Conservation (phyloP, 106 monocot genomes). For the Dioscorea dumetorum region DNA sequence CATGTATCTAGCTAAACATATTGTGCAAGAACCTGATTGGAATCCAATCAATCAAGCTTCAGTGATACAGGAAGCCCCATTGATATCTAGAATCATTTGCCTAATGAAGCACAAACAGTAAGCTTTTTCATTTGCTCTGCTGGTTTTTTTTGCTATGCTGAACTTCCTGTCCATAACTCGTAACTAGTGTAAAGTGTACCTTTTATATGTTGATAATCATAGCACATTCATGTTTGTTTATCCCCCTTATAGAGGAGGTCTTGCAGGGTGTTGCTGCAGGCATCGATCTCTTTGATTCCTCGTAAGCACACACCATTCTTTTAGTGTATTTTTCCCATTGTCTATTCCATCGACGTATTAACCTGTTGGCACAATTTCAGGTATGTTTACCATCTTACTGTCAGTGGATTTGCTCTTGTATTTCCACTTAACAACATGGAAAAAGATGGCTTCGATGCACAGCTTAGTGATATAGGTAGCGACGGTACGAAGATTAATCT, state of each 20-base stretch:
- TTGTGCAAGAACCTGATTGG: too few species aligned
- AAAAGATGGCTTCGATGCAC: slow-evolving; percentile 12
- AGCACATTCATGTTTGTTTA: not conserved
- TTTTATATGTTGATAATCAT: not conserved
- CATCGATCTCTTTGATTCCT: slow-evolving; percentile 93
- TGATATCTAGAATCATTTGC: too few species aligned
- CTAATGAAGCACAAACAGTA: too few species aligned
- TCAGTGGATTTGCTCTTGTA: slow-evolving; percentile 77
- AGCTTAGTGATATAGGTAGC: slow-evolving; percentile 22
- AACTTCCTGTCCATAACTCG: too few species aligned
- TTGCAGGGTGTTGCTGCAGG: slow-evolving; percentile 91
- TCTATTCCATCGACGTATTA: not conserved
- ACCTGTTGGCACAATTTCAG: slow-evolving; percentile 20
- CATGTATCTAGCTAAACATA: too few species aligned
- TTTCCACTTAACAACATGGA: slow-evolving; percentile 64
- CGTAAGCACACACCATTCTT: slow-evolving; percentile 28
- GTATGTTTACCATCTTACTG: slow-evolving; percentile 91
- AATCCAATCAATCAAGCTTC: too few species aligned
- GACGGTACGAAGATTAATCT: slow-evolving; percentile 89
- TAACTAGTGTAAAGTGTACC: too few species aligned
- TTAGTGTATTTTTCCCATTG: slow-evolving; percentile 3
- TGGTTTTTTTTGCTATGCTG: too few species aligned
- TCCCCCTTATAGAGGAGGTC: slow-evolving; percentile 66
- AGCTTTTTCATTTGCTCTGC: too few species aligned
- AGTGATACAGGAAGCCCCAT: too few species aligned